These are phyloP conservation scores for Chimonanthus salicifolius DNA, from an alignment of 164 flowering plant genomes.

Conservation along the genomic window DNA sequence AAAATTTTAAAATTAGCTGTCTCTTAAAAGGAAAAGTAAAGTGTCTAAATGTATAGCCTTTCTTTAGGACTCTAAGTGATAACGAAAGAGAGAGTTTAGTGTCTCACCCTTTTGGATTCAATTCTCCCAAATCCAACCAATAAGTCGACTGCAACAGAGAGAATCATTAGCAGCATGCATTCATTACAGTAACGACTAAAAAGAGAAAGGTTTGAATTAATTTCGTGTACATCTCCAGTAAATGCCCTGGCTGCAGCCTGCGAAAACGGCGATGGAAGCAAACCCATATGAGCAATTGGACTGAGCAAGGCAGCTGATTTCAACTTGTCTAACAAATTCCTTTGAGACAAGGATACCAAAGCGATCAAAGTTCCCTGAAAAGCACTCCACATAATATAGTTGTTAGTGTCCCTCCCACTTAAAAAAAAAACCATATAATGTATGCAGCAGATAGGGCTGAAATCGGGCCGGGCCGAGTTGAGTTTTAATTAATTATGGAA, in stretches of 20 bases:
- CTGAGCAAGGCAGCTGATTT: constrained; percentile 69
- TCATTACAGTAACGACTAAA: neutral
- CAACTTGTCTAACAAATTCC: constrained; percentile 34
- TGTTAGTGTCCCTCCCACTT: neutral
- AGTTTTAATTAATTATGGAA: too few species aligned
- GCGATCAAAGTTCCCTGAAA: constrained; percentile 71
- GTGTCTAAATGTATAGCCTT: too few species aligned
- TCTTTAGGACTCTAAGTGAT: neutral
- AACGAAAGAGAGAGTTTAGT: neutral
- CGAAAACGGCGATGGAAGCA: constrained; percentile 42
- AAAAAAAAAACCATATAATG: neutral
- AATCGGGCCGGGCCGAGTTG: too few species aligned
- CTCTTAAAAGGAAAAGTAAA: too few species aligned
- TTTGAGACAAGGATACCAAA: constrained; percentile 54
- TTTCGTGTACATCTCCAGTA: constrained; percentile 43
- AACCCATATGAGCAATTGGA: constrained; percentile 68
- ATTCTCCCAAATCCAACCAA: constrained; percentile 47
- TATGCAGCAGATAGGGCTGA: neutral
- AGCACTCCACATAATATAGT: neutral
- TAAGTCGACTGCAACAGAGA: constrained; percentile 23
- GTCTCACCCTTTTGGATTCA: constrained; percentile 53
- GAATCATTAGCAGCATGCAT: neutral
- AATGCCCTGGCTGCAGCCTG: constrained; percentile 44
- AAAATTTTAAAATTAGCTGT: too few species aligned
- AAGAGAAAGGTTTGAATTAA: neutral